Conservation (phyloP, 1,284 basidiomycete genomes). For the Apiotrichum mycotoxinovorans region DNA sequence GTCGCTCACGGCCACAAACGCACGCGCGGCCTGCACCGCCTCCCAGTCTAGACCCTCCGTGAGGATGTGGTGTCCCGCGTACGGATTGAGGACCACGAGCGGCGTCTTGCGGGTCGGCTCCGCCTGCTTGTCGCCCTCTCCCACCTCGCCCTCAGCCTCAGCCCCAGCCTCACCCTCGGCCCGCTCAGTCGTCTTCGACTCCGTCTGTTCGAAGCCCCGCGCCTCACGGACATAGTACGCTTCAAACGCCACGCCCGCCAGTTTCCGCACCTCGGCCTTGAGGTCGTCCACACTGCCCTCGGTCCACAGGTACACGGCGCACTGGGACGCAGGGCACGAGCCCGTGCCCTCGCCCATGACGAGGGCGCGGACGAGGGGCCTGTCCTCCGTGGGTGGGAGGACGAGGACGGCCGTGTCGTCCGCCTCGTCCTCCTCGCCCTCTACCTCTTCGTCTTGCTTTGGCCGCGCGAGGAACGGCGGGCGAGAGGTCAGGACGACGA, state of each 20-base stretch:
- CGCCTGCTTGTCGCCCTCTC: not conserved
- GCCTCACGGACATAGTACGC: not conserved
- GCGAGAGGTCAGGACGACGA: slow-evolving; percentile 61
- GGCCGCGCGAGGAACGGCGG: slow-evolving; percentile 26
- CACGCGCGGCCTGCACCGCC: slow-evolving; percentile 35
- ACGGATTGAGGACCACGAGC: slow-evolving; percentile 31
- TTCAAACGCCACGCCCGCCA: slow-evolving; percentile 2
- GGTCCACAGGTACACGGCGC: slow-evolving; percentile 56
- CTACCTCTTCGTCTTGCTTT: slow-evolving; percentile 21
- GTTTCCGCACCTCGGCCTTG: not conserved
- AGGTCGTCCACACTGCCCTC: slow-evolving; percentile 1
- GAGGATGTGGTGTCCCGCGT: slow-evolving; percentile 27
- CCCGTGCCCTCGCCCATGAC: slow-evolving; percentile 79
- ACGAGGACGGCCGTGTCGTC: slow-evolving; percentile 72
- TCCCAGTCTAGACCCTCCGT: slow-evolving; percentile 47
- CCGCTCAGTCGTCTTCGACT: not conserved
- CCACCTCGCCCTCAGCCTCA: not conserved
- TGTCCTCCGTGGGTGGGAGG: slow-evolving; percentile 68
- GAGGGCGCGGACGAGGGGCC: slow-evolving; percentile 62
- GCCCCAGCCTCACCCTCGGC: not conserved
- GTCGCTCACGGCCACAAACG: slow-evolving; percentile 32
- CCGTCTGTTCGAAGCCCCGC: not conserved
- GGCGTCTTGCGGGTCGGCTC: not conserved
- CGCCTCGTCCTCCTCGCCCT: slow-evolving; percentile 24
- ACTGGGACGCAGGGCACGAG: slow-evolving; percentile 76